These are phyloP conservation scores for Ricinus communis DNA, from an alignment of 345 rosid genomes.

Conservation along the genomic window DNA sequence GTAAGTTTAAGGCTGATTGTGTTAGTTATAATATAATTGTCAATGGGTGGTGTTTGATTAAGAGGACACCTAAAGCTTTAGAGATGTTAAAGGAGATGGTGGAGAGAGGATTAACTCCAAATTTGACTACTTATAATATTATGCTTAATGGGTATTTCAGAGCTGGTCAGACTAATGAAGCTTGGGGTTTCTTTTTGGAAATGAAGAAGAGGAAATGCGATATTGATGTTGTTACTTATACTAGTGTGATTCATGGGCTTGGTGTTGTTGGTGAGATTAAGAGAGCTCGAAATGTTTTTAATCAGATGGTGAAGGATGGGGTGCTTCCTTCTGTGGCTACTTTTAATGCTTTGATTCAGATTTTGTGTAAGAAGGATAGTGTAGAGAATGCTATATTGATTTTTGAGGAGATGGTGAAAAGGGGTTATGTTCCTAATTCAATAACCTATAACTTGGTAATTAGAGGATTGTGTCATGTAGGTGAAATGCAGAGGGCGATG, in stretches of 20 bases:
- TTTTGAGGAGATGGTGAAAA: slow-evolving; percentile 78
- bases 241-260: slow-evolving; percentile 77
- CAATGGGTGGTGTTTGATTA: slow-evolving; percentile 90
- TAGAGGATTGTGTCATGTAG: slow-evolving; percentile 78
- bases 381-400: slow-evolving; percentile 67
- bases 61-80: slow-evolving; percentile 69
- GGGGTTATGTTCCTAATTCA: slow-evolving; percentile 67
- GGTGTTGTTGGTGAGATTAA: slow-evolving; percentile 72
- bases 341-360: slow-evolving; percentile 84
- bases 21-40: slow-evolving; percentile 77
- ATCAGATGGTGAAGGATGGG: slow-evolving; percentile 66
- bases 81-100: slow-evolving; percentile 87
- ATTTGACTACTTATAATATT: slow-evolving; percentile 62
- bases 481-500: slow-evolving; percentile 60
- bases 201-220: slow-evolving; percentile 81
- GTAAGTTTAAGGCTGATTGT: slow-evolving; percentile 67
- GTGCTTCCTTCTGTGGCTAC: slow-evolving; percentile 88
- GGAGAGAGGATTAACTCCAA: slow-evolving; percentile 63
- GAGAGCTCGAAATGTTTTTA: slow-evolving; percentile 59
- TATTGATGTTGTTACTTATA: slow-evolving; percentile 74
- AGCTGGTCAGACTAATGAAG: slow-evolving; percentile 76
- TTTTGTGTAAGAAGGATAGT: slow-evolving; percentile 80
- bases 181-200: slow-evolving; percentile 78
- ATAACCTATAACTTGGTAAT: slow-evolving; percentile 71
- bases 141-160: slow-evolving; percentile 79